phyloP scores from a whole-genome alignment of 805 yeast genomes.

The Saccharomyces kudriavzevii region DNA sequence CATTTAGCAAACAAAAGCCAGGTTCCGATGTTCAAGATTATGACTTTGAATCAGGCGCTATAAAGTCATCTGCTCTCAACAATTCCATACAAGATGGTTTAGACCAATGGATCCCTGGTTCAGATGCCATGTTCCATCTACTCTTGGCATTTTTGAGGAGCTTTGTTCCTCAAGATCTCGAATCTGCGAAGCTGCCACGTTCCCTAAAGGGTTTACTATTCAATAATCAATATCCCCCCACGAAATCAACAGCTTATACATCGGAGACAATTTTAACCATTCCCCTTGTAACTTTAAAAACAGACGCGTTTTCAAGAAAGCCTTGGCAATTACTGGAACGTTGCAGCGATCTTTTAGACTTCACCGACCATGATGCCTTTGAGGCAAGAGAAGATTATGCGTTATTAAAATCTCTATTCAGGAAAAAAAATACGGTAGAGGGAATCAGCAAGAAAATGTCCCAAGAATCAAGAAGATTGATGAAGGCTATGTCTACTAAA shows the following conservation, averaged over 20 bases:
- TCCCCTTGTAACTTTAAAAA: slow-evolving; percentile 54
- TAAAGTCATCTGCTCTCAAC: slow-evolving; percentile 11
- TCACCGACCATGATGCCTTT: slow-evolving; percentile 61
- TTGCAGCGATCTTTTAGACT: slow-evolving; percentile 51
- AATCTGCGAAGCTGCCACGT: slow-evolving; percentile 47
- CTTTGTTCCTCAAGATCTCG: slow-evolving; percentile 61
- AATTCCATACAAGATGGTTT: slow-evolving; percentile 59
- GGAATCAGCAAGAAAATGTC: slow-evolving; percentile 60
- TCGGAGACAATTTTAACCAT: slow-evolving; percentile 42
- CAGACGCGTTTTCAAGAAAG: slow-evolving; percentile 37
- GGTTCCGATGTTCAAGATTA: slow-evolving; percentile 24
- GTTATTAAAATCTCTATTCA: slow-evolving; percentile 62
- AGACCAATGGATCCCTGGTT: slow-evolving; percentile 68
- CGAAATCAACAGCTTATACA: slow-evolving; percentile 31
- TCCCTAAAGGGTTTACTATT: slow-evolving; percentile 57
- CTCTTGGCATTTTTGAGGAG: slow-evolving; percentile 69
- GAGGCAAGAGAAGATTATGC: slow-evolving; percentile 73
- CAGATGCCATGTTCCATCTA: slow-evolving; percentile 80
- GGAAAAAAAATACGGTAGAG: slow-evolving; percentile 41
- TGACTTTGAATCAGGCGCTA: slow-evolving; percentile 16
- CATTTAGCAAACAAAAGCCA: slow-evolving; percentile 41
- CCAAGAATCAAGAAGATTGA: slow-evolving; percentile 58
- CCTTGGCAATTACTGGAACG: slow-evolving; percentile 54
- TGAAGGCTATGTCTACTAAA: slow-evolving; percentile 34
- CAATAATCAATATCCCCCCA: slow-evolving; percentile 71